Conservation (phyloP, 2,329 filamentous ascomycete species). For the Monosporascus sp. region DNA sequence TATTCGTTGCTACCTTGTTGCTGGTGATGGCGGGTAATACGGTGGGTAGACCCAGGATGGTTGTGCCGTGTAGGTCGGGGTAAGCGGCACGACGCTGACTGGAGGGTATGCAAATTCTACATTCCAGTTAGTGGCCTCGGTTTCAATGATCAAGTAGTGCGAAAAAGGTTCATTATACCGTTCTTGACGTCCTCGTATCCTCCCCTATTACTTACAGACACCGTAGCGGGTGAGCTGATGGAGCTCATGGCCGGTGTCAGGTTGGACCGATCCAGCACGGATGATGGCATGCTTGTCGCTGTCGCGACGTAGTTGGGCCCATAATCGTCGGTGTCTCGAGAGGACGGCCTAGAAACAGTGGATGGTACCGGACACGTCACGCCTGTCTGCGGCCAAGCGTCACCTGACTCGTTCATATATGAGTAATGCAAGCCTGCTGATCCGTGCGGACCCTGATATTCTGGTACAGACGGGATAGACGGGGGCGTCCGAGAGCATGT, state of each 20-base stretch:
- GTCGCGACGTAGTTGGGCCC: constrained; percentile 42
- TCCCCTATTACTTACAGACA: constrained; percentile 26
- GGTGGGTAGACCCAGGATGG: constrained; percentile 31
- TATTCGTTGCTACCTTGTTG: constrained; percentile 10
- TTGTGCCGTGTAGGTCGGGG: constrained; percentile 26
- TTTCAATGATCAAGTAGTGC: constrained; percentile 7
- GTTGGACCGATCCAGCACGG: constrained; percentile 33
- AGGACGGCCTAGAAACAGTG: constrained; percentile 47
- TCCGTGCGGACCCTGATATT: constrained; percentile 39
- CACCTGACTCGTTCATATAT: constrained; percentile 37
- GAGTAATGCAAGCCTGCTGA: constrained; percentile 28
- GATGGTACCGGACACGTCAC: constrained; percentile 41
- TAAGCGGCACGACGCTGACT: constrained; percentile 26
- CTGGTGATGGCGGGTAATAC: constrained; percentile 28
- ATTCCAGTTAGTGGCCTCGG: constrained; percentile 21
- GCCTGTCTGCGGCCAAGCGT: constrained; percentile 38
- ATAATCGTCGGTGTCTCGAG: constrained; percentile 45
- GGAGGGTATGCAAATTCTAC: constrained; percentile 28
- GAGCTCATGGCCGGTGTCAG: constrained; percentile 24
- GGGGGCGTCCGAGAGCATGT: constrained; percentile 41
- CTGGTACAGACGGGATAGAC: constrained; percentile 35
- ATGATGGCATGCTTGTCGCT: constrained; percentile 42
- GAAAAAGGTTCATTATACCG: constrained; percentile 20
- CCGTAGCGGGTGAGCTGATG: constrained; percentile 15
- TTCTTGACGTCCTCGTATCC: constrained; percentile 29